These are phyloP conservation scores for Paraleonurus japonicus DNA, from an alignment of 257 asterid genomes.

Conservation along the genomic window DNA sequence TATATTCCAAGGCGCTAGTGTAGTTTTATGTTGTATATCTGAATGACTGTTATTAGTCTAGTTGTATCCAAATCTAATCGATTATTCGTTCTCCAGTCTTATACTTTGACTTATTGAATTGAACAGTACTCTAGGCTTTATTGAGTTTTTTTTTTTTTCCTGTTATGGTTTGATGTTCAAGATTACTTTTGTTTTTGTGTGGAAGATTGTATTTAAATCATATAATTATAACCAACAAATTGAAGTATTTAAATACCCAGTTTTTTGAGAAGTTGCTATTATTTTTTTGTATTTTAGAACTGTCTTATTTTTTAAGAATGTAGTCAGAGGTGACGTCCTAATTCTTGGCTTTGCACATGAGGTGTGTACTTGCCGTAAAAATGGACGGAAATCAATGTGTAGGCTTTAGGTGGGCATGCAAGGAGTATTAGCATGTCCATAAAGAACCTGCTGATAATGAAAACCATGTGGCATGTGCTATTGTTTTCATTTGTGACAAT, in stretches of 20 bases:
- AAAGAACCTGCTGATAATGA: constrained; percentile 48
- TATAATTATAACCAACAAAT: not conserved
- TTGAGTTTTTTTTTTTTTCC: not conserved
- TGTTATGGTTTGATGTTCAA: not conserved
- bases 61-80: not conserved
- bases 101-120: not conserved
- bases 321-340: constrained; percentile 36
- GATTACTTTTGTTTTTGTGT: not conserved
- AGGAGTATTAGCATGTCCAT: constrained; percentile 43
- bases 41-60: not conserved
- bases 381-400: constrained; percentile 47
- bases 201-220: not conserved
- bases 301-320: not conserved
- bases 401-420: constrained; percentile 61
- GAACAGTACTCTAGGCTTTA: not conserved
- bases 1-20: not conserved
- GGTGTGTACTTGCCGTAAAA: constrained; percentile 61
- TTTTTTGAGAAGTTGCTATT: not conserved
- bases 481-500: not conserved
- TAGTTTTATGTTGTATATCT: not conserved
- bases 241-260: not conserved
- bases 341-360: constrained; percentile 66
- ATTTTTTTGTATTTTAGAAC: not conserved
- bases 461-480: not conserved
- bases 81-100: not conserved